Evolutionary conservation across 2,329 filamentous ascomycete species (phyloP).

Genomic region (Lachnellula arida): DNA sequence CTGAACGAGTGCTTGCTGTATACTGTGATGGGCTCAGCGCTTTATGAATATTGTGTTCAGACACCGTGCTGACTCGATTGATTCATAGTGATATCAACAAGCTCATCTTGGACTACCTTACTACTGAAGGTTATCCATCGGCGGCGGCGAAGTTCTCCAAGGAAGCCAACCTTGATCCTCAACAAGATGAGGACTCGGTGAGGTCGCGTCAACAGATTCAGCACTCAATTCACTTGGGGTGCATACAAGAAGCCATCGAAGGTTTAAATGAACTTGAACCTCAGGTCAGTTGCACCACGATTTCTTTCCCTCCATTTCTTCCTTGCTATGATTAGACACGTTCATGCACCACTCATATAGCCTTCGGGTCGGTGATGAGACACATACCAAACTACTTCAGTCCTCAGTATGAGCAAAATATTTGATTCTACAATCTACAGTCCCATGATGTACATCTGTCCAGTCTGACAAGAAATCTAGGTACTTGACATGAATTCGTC

Average conservation of each 20-base stretch:
- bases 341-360: constrained; percentile 99
- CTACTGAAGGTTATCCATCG: constrained; percentile 89
- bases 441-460: background rate
- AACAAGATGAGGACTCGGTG: constrained; percentile 69
- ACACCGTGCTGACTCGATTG: constrained; percentile 19
- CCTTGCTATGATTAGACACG: constrained; percentile 83
- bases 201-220: constrained; percentile 76
- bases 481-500: constrained; percentile 79
- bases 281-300: constrained; percentile 60
- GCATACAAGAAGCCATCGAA: constrained; percentile 81
- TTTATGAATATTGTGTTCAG: background rate
- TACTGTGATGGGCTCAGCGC: no score
- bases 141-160: constrained; percentile 90
- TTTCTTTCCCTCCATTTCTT: constrained; percentile 11
- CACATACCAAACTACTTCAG: constrained; percentile 72
- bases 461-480: constrained; percentile 43
- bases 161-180: constrained; percentile 81
- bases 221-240: constrained; percentile 76
- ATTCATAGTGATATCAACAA: constrained; percentile 81
- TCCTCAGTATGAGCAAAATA: constrained; percentile 75
- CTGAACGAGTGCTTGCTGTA: constrained; percentile 45
- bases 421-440: constrained; percentile 14
- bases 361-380: constrained; percentile 86
- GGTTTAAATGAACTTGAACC: constrained; percentile 85
- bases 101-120: constrained; percentile 93